Evolutionary conservation across 2,329 filamentous ascomycete species (phyloP), one percentile per base, ranked within the genome.

Genomic region (Kalaharituber pfeilii): DNA sequence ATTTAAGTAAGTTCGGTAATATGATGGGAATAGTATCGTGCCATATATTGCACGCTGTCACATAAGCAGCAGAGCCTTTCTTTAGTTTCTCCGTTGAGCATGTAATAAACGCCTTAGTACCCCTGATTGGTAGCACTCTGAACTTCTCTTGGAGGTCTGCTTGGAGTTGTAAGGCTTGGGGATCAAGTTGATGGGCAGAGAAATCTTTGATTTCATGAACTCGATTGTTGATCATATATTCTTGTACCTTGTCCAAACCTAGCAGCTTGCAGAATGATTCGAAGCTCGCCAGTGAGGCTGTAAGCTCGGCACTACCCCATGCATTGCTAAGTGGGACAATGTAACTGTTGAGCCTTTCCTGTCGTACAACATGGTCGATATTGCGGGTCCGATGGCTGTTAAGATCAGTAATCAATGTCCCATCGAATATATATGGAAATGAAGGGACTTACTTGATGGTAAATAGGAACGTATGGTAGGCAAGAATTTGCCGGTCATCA

Each of bases 81-180:
- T 86, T 82, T 6, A 96, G 70, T 65, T 86, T 86, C 62, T 98
- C 93, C 0, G 91, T 89, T 0, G 89, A 93, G 50, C 88, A 89
- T 1, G 83, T 84, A n/a, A 98, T 71, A 65, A 96, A 84, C 0
- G 86, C 86, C 66, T 95, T 95, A 1, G 89, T 95, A 5, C 84
- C 77, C 54, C 89, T 80, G 42, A 98, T 70, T 3, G 91, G 91
- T 13, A 96, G 70, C 56, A 78, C 79, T 67, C 82, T 79, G 51
- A 86, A 79, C 56, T 84, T 80, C 59, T 84, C 77, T 56, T 87
- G 82, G 60, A 96, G 78, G 56, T 86, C 79, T 22, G 75, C 75
- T 67, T 96, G 89, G 45, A 94, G 74, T 2, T 78, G 75, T 60
- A 84, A 77, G 1, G 89, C 91, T 64, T 91, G 84, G 6, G 74